Evolutionary conservation across 305 asterid genomes (phyloP).

Genomic region (Fraxinus greggii): DNA sequence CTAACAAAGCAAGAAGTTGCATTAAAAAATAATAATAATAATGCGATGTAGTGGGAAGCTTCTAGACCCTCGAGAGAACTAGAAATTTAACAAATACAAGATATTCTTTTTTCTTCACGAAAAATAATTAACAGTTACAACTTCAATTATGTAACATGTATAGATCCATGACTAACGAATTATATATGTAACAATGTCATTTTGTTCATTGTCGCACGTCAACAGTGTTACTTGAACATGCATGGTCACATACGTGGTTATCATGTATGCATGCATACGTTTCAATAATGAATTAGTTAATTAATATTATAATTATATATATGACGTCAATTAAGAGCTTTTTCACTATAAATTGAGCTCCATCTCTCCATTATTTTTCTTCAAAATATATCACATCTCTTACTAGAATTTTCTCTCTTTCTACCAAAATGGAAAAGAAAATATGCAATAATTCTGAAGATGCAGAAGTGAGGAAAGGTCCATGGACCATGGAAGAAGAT

Average conservation of each 20-base stretch:
- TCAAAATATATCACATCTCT: slow-evolving; percentile 1
- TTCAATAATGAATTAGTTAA: slow-evolving; percentile 8
- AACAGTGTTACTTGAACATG: neutral
- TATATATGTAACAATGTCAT: neutral
- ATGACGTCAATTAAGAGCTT: slow-evolving; percentile 30
- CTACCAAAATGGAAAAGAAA: slow-evolving; percentile 59
- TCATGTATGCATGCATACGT: neutral
- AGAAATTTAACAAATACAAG: neutral
- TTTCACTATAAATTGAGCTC: slow-evolving; percentile 39
- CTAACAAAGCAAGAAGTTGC: neutral
- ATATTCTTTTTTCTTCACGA: neutral
- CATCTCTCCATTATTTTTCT: slow-evolving; percentile 32
- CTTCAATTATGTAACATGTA: neutral
- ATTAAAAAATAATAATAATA: neutral
- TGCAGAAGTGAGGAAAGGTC: slow-evolving; percentile 88
- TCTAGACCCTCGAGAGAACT: neutral
- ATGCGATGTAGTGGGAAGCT: neutral
- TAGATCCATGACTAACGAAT: neutral
- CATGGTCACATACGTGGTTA: neutral
- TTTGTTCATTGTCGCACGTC: neutral
- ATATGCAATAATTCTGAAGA: slow-evolving; percentile 67
- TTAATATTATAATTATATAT: slow-evolving; percentile 19
- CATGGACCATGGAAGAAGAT: slow-evolving; percentile 99
- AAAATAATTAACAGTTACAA: neutral
- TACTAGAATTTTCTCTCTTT: slow-evolving; percentile 17